Evolutionary conservation across 225 moss, liverwort and hornwort genomes (phyloP).

Genomic region (Neckera pumila): DNA sequence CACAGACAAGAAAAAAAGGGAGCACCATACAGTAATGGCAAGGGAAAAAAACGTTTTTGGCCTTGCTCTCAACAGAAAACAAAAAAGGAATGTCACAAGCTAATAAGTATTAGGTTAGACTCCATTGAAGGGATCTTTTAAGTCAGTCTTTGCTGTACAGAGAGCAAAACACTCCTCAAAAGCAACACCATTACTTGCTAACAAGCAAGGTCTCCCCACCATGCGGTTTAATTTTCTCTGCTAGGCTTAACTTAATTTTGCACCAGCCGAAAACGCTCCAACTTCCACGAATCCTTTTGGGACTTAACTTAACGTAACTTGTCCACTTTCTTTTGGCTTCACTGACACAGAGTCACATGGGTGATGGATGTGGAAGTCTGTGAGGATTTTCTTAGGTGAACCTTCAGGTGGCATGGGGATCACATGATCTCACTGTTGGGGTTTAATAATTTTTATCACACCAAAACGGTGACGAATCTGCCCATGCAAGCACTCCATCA

Average conservation of each 20-base stretch:
- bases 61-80: rapidly evolving
- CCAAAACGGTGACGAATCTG: background rate
- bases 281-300: background rate
- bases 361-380: background rate
- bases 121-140: background rate
- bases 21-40: background rate
- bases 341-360: background rate
- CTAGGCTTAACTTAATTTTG: background rate
- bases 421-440: background rate
- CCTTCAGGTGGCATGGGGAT: background rate
- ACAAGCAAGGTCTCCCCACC: background rate
- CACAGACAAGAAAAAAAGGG: too few relatives aligned
- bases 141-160: background rate
- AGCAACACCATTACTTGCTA: background rate
- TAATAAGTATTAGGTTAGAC: background rate
- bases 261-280: background rate
- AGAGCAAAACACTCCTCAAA: background rate
- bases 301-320: background rate
- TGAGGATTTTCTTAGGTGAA: background rate
- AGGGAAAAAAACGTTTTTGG: background rate
- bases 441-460: background rate
- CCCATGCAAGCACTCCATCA: background rate
- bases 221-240: background rate
- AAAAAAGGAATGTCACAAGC: background rate
- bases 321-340: background rate